Evolutionary conservation across 176 grass and related monocot species (phyloP).

Genomic region (Triticum aestivum): DNA sequence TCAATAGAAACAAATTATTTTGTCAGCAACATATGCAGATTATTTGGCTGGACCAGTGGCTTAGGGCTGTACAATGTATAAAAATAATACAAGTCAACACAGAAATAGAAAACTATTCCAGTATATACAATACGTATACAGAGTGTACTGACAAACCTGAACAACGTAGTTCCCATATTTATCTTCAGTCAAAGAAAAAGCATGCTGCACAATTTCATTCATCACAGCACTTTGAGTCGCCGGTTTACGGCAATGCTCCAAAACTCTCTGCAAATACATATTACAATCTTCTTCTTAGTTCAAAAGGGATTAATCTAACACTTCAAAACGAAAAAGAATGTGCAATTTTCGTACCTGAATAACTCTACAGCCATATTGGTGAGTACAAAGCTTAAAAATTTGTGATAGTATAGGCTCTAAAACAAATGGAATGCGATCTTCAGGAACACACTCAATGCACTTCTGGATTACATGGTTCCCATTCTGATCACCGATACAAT

Average conservation of each 20-base stretch:
- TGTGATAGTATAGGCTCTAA: conserved; percentile 66
- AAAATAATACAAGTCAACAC: not conserved
- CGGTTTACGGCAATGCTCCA: conserved; percentile 76
- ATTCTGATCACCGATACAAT: conserved; percentile 91
- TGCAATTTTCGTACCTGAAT: conserved; percentile 64
- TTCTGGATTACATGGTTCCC: conserved; percentile 99
- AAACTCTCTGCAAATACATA: conserved; percentile 50
- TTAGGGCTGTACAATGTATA: not conserved
- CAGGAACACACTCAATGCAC: conserved; percentile 95
- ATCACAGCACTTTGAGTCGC: conserved; percentile 63
- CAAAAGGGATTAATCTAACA: not conserved
- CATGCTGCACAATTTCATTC: conserved; percentile 62
- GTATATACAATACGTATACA: not conserved
- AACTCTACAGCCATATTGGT: conserved; percentile 97
- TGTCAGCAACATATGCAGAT: not conserved
- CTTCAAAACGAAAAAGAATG: not conserved
- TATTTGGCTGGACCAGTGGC: not conserved
- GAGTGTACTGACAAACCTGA: conserved; percentile 48
- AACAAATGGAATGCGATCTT: conserved; percentile 81
- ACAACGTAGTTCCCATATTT: conserved; percentile 92
- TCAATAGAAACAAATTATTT: not conserved
- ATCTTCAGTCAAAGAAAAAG: conserved; percentile 65
- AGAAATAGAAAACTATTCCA: not conserved
- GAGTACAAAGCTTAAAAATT: conserved; percentile 64
- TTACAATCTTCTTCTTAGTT: not conserved